Base-by-base conservation (phyloP, 768 basidiomycete species). In the Fistulinella prunicolor region DNA sequence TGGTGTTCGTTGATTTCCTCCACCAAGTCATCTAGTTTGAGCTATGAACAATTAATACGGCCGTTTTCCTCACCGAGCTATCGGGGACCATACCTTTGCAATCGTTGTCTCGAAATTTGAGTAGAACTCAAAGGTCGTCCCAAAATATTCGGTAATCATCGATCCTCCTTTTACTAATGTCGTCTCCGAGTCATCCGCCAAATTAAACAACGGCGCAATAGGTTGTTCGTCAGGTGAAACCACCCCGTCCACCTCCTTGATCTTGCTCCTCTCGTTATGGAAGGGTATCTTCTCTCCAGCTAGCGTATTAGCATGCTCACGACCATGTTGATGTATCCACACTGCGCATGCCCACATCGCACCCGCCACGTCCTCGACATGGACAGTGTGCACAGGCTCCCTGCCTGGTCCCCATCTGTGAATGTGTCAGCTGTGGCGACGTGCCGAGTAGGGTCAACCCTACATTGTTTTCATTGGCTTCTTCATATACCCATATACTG, bases 1-100 rank as follows among this genome's bases (percentile, higher is more conserved):
- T 94, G 90, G 40, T 82, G 79, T 60, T 91, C 89, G 60, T 92
- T 93, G 59, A 90, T 87, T 41, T 89, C 86, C 60, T 91, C 87
- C 7, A 90, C 78, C 34, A 78, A 65, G 53, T 89, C 86, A 45
- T 88, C 84, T 22, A 80, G 73, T 38, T 72, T 76, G 56, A 87
- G 70, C 84, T 89, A 57, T 24, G 13, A 24, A 4, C 17, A 1
- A 17, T 54, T 26, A 59, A 34, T 16, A 38, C 8, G 28, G 34
- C n/a, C 0, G 3, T 36, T 2, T 21, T 22, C n/a, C 19, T 44
- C 14, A 42, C 29, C 14, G 4, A 47, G n/a, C 12, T 16, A 29
- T 44, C 4, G 34, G 59, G 66, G 7, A 28, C 22, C 22, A 14
- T 50, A 82, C 89, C 75, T 85, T 87, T 42, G 86, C 77, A 35